These are phyloP conservation scores for Pleurotus cornucopiae DNA, from an alignment of 768 basidiomycete genomes.

Conservation along the genomic window DNA sequence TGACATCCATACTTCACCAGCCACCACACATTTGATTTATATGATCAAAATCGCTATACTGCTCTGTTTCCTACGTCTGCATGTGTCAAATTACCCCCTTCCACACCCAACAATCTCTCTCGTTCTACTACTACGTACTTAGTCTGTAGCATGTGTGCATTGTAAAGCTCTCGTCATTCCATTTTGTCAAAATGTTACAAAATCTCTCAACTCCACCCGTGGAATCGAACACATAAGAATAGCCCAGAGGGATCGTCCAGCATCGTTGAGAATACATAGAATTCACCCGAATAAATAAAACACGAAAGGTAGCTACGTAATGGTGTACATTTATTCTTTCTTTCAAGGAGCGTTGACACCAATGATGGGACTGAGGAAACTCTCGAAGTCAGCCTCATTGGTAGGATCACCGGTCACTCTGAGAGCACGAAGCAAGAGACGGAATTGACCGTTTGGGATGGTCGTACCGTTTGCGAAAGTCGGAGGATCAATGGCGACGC, in stretches of 20 bases:
- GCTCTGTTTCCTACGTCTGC: conserved; percentile 8
- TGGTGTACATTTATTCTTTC: background rate
- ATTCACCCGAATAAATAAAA: too few relatives aligned
- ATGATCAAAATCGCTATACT: conserved; percentile 11
- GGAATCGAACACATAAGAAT: background rate
- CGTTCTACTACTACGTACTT: conserved; percentile 14
- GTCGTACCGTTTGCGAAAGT: conserved; percentile 38
- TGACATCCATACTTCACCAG: background rate
- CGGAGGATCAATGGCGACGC: conserved; percentile 22
- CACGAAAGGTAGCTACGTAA: too few relatives aligned
- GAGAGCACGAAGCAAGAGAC: conserved; percentile 34
- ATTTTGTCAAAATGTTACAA: background rate
- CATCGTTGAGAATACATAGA: too few relatives aligned
- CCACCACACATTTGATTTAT: conserved; percentile 6
- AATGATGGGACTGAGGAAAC: conserved; percentile 39
- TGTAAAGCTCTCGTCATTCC: conserved; percentile 18
- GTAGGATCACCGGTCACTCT: conserved; percentile 37
- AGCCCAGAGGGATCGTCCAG: background rate
- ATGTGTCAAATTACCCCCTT: conserved; percentile 16
- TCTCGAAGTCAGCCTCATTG: conserved; percentile 41
- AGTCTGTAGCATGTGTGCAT: conserved; percentile 24
- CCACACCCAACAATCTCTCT: conserved; percentile 19
- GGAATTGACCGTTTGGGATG: conserved; percentile 39
- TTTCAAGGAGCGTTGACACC: conserved; percentile 14
- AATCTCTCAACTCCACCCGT: background rate